phyloP scores from a whole-genome alignment of 108 stramenopile species.

The Cyclotella kingstonii region DNA sequence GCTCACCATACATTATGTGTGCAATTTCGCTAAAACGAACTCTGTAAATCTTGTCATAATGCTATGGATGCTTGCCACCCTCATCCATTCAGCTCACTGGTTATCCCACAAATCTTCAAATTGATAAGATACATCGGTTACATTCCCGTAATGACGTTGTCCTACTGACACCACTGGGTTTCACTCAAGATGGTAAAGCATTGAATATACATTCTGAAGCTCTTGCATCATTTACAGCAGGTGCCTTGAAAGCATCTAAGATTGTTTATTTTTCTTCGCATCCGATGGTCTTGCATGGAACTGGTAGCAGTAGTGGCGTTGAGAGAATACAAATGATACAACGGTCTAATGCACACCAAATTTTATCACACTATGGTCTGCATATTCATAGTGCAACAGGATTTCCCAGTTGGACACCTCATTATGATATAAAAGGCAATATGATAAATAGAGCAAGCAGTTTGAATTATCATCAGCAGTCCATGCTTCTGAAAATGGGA shows the following conservation, averaged over 20 bases:
- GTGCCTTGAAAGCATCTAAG: conserved; percentile 50
- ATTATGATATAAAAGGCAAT: not conserved
- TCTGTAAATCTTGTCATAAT: not conserved
- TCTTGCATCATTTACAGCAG: conserved; percentile 56
- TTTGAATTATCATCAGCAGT: conserved; percentile 20
- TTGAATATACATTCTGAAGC: conserved; percentile 56
- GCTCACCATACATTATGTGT: too few relatives aligned
- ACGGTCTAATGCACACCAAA: conserved; percentile 30
- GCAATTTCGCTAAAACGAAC: too few relatives aligned
- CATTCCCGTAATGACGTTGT: conserved; percentile 54
- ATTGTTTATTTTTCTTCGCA: conserved; percentile 55
- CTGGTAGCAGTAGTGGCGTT: conserved; percentile 12
- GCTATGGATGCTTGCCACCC: not conserved
- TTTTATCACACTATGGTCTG: conserved; percentile 36
- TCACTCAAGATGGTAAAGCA: conserved; percentile 43
- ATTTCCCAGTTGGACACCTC: conserved; percentile 29
- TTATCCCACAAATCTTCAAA: conserved; percentile 42
- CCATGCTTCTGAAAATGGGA: conserved; percentile 53
- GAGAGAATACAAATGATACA: conserved; percentile 56
- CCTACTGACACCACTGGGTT: conserved; percentile 56
- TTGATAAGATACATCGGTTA: conserved; percentile 36
- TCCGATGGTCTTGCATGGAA: conserved; percentile 43
- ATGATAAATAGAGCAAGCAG: not conserved
- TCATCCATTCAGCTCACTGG: conserved; percentile 29
- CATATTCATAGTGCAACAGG: conserved; percentile 31